Conservation (phyloP, 1,284 basidiomycete species). For the Coniferiporia weirii region DNA sequence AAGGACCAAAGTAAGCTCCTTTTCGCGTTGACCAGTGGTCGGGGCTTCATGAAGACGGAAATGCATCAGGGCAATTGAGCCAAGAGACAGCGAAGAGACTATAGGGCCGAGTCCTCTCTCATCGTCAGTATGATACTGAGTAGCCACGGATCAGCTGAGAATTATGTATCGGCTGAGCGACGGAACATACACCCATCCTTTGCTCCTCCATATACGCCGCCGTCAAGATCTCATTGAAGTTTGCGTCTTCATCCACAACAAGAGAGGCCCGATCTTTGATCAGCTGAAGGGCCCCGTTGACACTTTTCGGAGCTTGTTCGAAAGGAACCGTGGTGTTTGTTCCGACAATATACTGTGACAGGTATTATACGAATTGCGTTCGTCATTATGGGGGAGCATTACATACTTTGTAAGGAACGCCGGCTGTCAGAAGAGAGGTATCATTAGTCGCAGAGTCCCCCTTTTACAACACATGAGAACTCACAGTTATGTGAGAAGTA, state of each 20-base stretch:
- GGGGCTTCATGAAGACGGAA: constrained; percentile 42
- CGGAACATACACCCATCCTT: constrained; percentile 63
- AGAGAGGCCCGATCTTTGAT: constrained; percentile 48
- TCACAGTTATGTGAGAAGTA: constrained; percentile 80
- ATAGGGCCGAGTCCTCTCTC: constrained; percentile 66
- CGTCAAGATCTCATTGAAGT: constrained; percentile 74
- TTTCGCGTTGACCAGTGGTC: constrained; percentile 30
- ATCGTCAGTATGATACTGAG: constrained; percentile 70
- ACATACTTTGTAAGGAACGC: constrained; percentile 19
- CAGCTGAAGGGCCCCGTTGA: constrained; percentile 48
- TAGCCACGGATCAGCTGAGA: neutral
- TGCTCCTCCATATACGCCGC: constrained; percentile 79
- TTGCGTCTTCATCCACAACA: constrained; percentile 31
- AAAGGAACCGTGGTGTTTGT: constrained; percentile 66
- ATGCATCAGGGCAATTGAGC: constrained; percentile 69
- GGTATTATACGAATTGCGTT: neutral
- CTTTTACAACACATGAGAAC: constrained; percentile 23
- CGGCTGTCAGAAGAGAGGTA: constrained; percentile 7
- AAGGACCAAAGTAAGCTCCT: constrained; percentile 50
- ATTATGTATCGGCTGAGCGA: neutral
- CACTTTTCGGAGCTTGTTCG: constrained; percentile 48
- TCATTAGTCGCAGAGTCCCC: neutral
- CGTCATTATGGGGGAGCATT: neutral
- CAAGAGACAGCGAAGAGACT: constrained; percentile 69
- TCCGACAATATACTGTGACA: constrained; percentile 63